phyloP scores from a whole-genome alignment of 2,329 filamentous ascomycete genomes.

The Huntiella moniliformis region DNA sequence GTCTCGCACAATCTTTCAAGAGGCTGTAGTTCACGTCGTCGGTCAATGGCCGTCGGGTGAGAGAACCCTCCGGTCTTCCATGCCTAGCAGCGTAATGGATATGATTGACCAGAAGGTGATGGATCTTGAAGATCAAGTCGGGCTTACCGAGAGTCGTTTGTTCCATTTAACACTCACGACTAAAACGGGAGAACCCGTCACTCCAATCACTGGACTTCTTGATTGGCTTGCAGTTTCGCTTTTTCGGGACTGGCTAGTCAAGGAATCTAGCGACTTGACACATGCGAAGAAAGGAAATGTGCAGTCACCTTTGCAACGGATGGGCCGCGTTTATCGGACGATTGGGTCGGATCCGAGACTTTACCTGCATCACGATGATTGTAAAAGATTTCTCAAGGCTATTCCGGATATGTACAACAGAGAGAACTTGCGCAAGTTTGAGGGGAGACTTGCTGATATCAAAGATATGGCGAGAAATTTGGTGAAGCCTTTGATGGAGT shows the following conservation, averaged over 20 bases:
- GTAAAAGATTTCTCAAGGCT: conserved; percentile 76
- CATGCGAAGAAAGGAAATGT: not conserved
- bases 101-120: conserved; percentile 91
- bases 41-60: conserved; percentile 80
- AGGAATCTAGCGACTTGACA: conserved; percentile 42
- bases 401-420: conserved; percentile 66
- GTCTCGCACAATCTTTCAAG: conserved; percentile 65
- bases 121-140: conserved; percentile 68
- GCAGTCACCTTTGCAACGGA: conserved; percentile 30
- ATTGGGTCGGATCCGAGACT: conserved; percentile 43
- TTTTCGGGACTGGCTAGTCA: conserved; percentile 84
- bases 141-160: conserved; percentile 60
- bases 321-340: conserved; percentile 56
- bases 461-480: conserved; percentile 67
- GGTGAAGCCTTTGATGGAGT: conserved; percentile 72
- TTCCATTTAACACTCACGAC: conserved; percentile 68
- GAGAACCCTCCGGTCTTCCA: conserved; percentile 51
- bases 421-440: conserved; percentile 72
- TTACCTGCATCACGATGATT: conserved; percentile 70
- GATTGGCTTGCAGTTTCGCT: conserved; percentile 79
- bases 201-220: conserved; percentile 59
- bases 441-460: conserved; percentile 72
- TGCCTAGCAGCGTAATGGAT: conserved; percentile 63
- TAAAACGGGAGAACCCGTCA: conserved; percentile 62
- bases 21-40: conserved; percentile 83